Base-by-base conservation (phyloP, 768 basidiomycete species). In the Tricholoma sp. region DNA sequence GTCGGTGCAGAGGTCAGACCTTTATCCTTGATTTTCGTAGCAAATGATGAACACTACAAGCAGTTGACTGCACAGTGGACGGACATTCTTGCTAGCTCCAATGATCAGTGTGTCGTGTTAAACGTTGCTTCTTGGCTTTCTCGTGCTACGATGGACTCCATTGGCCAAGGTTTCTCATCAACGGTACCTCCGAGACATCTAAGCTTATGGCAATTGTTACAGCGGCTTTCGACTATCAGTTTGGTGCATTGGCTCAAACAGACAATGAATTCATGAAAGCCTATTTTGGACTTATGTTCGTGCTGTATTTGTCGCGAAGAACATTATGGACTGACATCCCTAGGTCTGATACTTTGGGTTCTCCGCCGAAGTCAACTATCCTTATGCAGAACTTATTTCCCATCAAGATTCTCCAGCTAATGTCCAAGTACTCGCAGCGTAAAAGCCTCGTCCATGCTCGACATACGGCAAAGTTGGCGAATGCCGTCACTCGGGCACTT, bases 211-310 rank as follows among this genome's bases (percentile, higher is more conserved):
- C 4, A 5, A 51, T 53, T 33, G 13, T 48, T 18, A 33, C 50
- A 80, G 78, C 78, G 55, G 78, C 78, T 2, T 80, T 80, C 66
- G 82, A 82, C 61, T 81, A 81, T 63, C 75, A 82, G 15, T 82
- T 85, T 55, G 81, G 80, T 24, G 78, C 78, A 0, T 61, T 83
- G n/a, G 68, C 75, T 11, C 70, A 80, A 54, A 63, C 70, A 2
- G 72, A 80, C 45, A 82, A 81, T 63, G 76, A 78, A 56, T 78
- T 85, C 47, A 79, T 77, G 67, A 74, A 76, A 58, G 78, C 81
- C 3, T 84, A 83, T 63, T 72, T 75, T 54, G 80, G 79, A 37
- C 70, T 82, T 13, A 77, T 80, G 79, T 76, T 55, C 33, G 66
- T 65, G 28, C 45, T 29, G 6, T 17, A 44, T 17, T 32, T 39